Percentiles rank a stretch among this genome's conserved stretches.
These are phyloP conservation scores for Sarocladiaceae sp. DNA, from an alignment of 2,329 filamentous ascomycete genomes.

Conservation along the genomic window DNA sequence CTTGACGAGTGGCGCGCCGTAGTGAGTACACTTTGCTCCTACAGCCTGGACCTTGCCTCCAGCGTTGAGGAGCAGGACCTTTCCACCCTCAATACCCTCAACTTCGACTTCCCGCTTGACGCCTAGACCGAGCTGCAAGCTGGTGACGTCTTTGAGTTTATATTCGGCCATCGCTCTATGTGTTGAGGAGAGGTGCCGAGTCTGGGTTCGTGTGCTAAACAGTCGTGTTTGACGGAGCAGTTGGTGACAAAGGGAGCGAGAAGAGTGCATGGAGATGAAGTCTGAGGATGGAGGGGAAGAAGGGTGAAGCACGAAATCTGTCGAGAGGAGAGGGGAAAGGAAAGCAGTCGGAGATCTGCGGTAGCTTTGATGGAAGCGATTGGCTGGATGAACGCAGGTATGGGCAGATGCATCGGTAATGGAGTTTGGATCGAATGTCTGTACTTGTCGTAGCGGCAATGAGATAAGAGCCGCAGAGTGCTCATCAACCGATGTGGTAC, in stretches of 20 bases:
- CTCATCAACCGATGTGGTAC: too few species aligned
- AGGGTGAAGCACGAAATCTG: not conserved
- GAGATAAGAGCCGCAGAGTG: too few species aligned
- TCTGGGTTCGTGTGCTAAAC: not conserved
- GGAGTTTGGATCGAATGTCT: conserved; percentile 4
- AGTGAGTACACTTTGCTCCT: conserved; percentile 82
- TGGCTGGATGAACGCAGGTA: not conserved
- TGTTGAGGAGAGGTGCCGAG: not conserved
- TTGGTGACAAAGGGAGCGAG: not conserved
- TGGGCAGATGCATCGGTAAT: conserved; percentile 2
- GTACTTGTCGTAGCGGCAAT: not conserved
- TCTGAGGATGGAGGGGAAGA: not conserved
- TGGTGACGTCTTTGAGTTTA: conserved; percentile 70
- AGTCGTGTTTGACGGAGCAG: not conserved
- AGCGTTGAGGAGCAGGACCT: conserved; percentile 78
- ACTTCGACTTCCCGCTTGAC: conserved; percentile 88
- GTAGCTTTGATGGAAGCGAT: not conserved
- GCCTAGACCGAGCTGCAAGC: conserved; percentile 67
- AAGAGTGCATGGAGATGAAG: not conserved
- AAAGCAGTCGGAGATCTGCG: not conserved
- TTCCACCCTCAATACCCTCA: conserved; percentile 78
- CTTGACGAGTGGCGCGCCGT: conserved; percentile 81
- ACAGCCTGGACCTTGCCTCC: conserved; percentile 72
- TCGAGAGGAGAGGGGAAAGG: not conserved
- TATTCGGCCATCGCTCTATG: conserved; percentile 47